phyloP scores from a whole-genome alignment of 139 green algal genomes.

The Chlorella vulgaris region DNA sequence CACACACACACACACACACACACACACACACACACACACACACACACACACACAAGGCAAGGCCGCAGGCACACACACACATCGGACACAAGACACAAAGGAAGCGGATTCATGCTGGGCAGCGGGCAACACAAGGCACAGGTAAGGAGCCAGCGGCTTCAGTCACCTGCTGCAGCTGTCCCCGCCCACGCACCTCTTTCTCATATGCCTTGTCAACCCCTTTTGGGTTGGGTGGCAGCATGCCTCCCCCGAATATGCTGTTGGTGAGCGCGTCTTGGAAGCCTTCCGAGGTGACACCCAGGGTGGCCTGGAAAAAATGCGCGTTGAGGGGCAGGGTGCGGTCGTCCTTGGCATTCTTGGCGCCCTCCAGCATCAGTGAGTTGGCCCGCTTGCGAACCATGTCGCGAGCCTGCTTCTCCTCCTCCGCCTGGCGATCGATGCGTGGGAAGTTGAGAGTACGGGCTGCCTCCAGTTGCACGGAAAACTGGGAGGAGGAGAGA shows the following conservation, averaged over 20 bases:
- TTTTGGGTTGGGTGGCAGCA: constrained; percentile 57
- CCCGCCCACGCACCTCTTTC: constrained; percentile 12
- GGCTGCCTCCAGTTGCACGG: constrained; percentile 38
- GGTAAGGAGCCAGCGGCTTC: too few relatives aligned
- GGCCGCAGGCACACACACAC: not conserved
- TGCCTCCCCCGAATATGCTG: constrained; percentile 37
- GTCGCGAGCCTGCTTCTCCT: constrained; percentile 30
- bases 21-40: not conserved
- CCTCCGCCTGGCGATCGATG: constrained; percentile 7
- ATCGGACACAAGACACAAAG: not conserved
- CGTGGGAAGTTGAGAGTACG: constrained; percentile 23
- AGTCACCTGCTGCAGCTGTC: too few relatives aligned
- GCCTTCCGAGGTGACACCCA: constrained; percentile 76
- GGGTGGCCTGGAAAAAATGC: constrained; percentile 49
- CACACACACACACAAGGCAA: not conserved
- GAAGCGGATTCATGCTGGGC: too few relatives aligned
- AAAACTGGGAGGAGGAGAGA: constrained; percentile 33
- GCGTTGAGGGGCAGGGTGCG: constrained; percentile 40
- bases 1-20: not conserved
- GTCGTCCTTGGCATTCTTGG: constrained; percentile 10
- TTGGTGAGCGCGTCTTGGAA: constrained; percentile 72
- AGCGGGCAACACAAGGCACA: not conserved
- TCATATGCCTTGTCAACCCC: constrained; percentile 33
- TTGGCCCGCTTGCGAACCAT: constrained; percentile 19
- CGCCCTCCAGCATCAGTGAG: constrained; percentile 33